These are phyloP conservation scores for Cenchrus purpureus DNA, from an alignment of 176 grass and related monocot species.

Conservation along the genomic window DNA sequence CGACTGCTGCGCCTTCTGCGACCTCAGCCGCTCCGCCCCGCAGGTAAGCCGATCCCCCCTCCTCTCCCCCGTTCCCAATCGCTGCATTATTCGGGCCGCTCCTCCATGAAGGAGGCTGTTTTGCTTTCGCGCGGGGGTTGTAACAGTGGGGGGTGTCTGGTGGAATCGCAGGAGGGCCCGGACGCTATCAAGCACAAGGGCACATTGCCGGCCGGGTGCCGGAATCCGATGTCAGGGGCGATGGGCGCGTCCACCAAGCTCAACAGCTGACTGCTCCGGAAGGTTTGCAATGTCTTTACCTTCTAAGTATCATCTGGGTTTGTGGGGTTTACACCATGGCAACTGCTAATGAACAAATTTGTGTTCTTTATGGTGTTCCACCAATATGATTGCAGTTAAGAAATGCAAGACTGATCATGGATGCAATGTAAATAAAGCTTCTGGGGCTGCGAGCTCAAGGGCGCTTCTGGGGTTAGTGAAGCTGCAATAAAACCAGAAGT, in stretches of 20 bases:
- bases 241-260: slow-evolving; percentile 10
- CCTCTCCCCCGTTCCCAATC: background rate
- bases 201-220: slow-evolving; percentile 25
- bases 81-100: slow-evolving; percentile 32
- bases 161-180: slow-evolving; percentile 42
- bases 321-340: background rate
- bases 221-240: slow-evolving; percentile 20
- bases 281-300: slow-evolving; percentile 36
- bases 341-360: slow-evolving; percentile 1
- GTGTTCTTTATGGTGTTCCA: background rate
- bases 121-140: slow-evolving; percentile 16
- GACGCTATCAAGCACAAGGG: slow-evolving; percentile 38
- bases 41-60: slow-evolving; percentile 25
- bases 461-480: background rate
- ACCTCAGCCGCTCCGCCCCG: slow-evolving; percentile 33
- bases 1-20: slow-evolving; percentile 61
- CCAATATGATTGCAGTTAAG: slow-evolving; percentile 34
- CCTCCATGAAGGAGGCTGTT: background rate
- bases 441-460: background rate
- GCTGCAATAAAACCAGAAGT: background rate
- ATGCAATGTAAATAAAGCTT: background rate
- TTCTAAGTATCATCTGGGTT: background rate
- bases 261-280: slow-evolving; percentile 8
- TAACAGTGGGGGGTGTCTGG: slow-evolving; percentile 10
- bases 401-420: slow-evolving; percentile 11